Conservation (phyloP, 129 eudicot genomes). For the Gnaphalium uliginosum region DNA sequence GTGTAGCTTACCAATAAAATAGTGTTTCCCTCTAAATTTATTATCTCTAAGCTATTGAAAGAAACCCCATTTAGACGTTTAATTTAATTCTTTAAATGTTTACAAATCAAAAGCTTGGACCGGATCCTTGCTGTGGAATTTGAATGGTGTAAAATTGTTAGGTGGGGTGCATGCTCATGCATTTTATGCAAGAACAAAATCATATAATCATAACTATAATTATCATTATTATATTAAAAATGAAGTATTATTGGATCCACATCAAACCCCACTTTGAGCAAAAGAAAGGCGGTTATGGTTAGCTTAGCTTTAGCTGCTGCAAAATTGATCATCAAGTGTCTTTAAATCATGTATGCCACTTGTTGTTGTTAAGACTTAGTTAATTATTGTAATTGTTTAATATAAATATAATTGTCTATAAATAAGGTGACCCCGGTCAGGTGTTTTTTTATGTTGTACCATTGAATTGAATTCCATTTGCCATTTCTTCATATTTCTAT, state of each 20-base stretch:
- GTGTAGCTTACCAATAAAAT: too few relatives aligned
- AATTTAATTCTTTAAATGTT: not conserved
- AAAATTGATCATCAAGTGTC: not conserved
- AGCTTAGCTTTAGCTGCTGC: not conserved
- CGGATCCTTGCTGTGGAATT: not conserved
- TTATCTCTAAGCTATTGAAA: too few relatives aligned
- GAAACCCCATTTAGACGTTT: not conserved
- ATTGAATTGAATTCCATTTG: not conserved
- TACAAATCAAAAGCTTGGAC: not conserved
- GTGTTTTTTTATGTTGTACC: conserved; percentile 5
- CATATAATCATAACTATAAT: too few relatives aligned
- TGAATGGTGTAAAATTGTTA: not conserved
- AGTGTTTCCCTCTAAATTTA: too few relatives aligned
- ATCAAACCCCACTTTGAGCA: conserved; percentile 6
- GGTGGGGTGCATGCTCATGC: conserved; percentile 2
- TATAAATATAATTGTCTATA: not conserved
- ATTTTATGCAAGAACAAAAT: not conserved
- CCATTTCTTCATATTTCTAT: not conserved
- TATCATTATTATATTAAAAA: not conserved
- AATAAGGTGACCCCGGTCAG: not conserved
- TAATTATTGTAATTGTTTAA: not conserved
- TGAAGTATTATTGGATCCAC: not conserved
- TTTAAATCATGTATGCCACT: not conserved
- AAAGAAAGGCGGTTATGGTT: not conserved
- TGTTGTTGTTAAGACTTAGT: not conserved